A percentile compares a stretch with the other conserved stretches of the same genome.
phyloP scores from a whole-genome alignment of 2,329 filamentous ascomycete species.

The Fusarium nurragi region DNA sequence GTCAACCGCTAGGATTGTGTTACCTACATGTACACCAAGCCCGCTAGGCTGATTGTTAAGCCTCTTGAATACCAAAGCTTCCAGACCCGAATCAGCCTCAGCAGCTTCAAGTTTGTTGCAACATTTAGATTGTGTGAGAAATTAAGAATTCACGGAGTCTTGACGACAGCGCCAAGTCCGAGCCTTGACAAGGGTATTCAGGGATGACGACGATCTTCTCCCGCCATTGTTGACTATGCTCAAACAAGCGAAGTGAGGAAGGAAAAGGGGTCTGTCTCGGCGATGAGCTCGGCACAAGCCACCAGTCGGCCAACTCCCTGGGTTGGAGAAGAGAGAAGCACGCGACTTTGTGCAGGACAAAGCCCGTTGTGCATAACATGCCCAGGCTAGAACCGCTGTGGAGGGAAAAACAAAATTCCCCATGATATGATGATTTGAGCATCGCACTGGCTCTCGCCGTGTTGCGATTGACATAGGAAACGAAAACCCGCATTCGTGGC shows the following conservation, averaged over 20 bases:
- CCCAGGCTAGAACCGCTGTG: conserved; percentile 2
- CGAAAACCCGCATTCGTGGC: conserved; percentile 31
- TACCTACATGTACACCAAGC: conserved; percentile 7
- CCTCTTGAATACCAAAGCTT: conserved; percentile 23
- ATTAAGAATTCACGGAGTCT: conserved; percentile 2
- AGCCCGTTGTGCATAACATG: conserved; percentile 30
- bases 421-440: conserved; percentile 36
- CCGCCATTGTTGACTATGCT: conserved; percentile 23
- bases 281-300: conserved; percentile 35
- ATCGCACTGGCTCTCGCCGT: background rate
- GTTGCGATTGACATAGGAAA: conserved; percentile 28
- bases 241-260: conserved; percentile 34
- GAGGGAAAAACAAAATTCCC: conserved; percentile 26
- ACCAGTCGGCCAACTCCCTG: conserved; percentile 25
- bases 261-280: conserved; percentile 37
- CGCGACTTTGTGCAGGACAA: conserved; percentile 41
- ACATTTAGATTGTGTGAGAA: conserved; percentile 7
- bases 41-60: conserved; percentile 25
- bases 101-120: conserved; percentile 20
- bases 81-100: conserved; percentile 30
- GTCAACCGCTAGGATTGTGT: conserved; percentile 21
- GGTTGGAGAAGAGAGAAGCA: conserved; percentile 17
- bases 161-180: conserved; percentile 24
- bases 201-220: conserved; percentile 36
- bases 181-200: conserved; percentile 13